Conservation (phyloP, 805 yeast genomes). For the Spathaspora arborariae region DNA sequence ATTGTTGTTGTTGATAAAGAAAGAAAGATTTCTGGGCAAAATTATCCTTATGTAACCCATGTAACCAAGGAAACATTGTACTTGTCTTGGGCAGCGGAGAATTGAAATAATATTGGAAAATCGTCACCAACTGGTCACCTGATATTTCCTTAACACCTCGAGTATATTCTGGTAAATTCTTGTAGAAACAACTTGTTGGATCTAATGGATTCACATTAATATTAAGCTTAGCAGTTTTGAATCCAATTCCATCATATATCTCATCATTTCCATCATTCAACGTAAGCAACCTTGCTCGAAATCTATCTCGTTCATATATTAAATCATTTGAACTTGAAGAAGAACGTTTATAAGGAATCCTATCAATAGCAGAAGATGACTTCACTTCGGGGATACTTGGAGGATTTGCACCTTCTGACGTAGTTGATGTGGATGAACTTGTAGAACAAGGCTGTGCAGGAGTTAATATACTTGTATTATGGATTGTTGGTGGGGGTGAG, state of each 20-base stretch:
- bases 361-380: background rate
- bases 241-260: conserved; percentile 32
- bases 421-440: background rate
- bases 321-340: conserved; percentile 39
- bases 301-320: conserved; percentile 37
- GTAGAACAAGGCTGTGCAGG: background rate
- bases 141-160: background rate
- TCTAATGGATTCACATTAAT: conserved; percentile 15
- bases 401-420: background rate
- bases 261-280: conserved; percentile 24
- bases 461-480: background rate
- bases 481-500: background rate
- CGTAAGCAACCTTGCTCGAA: conserved; percentile 34
- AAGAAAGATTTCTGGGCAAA: conserved; percentile 51
- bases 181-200: conserved; percentile 12
- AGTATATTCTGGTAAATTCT: conserved; percentile 7
- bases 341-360: conserved; percentile 24
- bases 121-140: conserved; percentile 11
- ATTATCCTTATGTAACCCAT: conserved; percentile 63
- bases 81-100: conserved; percentile 56
- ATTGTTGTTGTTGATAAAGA: conserved; percentile 24
- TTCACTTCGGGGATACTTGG: background rate
- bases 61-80: conserved; percentile 85
- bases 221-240: conserved; percentile 36
- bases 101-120: conserved; percentile 38